Base-by-base conservation (phyloP, 75 land plant genomes). In the Pinus tabuliformis region DNA sequence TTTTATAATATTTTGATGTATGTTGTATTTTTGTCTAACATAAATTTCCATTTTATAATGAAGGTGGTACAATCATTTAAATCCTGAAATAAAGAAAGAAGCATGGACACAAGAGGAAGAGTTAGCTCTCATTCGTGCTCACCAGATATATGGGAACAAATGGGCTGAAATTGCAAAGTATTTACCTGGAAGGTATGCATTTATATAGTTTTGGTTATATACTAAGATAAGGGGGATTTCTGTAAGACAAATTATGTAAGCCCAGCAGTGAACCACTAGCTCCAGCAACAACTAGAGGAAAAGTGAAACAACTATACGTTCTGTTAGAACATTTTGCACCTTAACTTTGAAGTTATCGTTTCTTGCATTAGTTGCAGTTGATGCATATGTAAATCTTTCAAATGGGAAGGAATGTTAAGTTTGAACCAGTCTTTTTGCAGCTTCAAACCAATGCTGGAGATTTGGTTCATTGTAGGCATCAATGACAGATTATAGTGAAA, bases 61-160 rank as follows among this genome's bases (percentile, higher is more conserved):
- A 73, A 94, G 98, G 83, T 95, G 98, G 98, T 93, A 93, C 70
- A 95, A 95, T 78, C 96, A 95, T 89, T 77, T 95, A 76, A 91
- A 95, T 61, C 98, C 98, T 12, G 60, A 59, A 45, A 95, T 95
- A 57, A 91, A 85, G 75, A 89, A 78, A 77, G 90, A 84, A 49
- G 90, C 98, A 36, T 95, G 98, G 98, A 93, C 96, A 22, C 72
- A 83, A 75, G 87, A 91, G 12, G 98, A 95, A 75, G 94, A 95
- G 62, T 68, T 89, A 14, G 79, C 89, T 18, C 81, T 95, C 21
- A 86, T 93, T 63, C 77, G 73, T 59, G 96, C 96, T 52, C 98
- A 95, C 73, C 71, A 59, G 54, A 49, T 76, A 37, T 78, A 95
- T 84, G 98, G 98, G n/a, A 95, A 95, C 80, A 95, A 87, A 70